A percentile compares a stretch with the other conserved stretches of the same genome.
Conservation (phyloP, 2,329 filamentous ascomycete genomes). For the Alternaria ventricosa region DNA sequence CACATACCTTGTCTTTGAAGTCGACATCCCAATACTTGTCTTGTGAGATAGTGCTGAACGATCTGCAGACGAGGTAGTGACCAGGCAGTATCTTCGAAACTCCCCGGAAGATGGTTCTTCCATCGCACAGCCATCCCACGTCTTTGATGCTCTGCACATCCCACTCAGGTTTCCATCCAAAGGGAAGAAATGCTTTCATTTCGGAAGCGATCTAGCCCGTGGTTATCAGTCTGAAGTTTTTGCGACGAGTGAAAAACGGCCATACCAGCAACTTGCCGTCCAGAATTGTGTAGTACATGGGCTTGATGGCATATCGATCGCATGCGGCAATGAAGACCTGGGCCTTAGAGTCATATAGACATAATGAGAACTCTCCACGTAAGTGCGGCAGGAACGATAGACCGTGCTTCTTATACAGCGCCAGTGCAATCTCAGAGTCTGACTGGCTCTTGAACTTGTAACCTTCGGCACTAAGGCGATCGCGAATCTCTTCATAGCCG, state of each 20-base stretch:
- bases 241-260: not conserved
- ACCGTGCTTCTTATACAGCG: conserved; percentile 56
- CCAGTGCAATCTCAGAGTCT: conserved; percentile 62
- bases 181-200: conserved; percentile 60
- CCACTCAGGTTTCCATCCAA: conserved; percentile 63
- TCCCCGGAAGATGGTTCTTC: conserved; percentile 58
- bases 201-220: conserved; percentile 44
- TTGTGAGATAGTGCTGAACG: conserved; percentile 48
- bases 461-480: conserved; percentile 36
- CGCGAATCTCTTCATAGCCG: conserved; percentile 56
- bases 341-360: conserved; percentile 57
- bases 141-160: conserved; percentile 56
- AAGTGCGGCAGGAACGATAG: conserved; percentile 55
- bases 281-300: conserved; percentile 59
- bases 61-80: conserved; percentile 31
- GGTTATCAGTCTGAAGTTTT: not conserved
- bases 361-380: conserved; percentile 62
- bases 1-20: conserved; percentile 59
- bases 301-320: conserved; percentile 65
- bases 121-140: conserved; percentile 53
- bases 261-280: conserved; percentile 49
- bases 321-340: conserved; percentile 55
- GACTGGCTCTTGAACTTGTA: conserved; percentile 57
- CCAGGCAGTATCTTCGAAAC: conserved; percentile 49
- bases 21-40: conserved; percentile 61